Conservation (phyloP, 139 green algal genomes). For the Auxenochlorella pyrenoidosa region DNA sequence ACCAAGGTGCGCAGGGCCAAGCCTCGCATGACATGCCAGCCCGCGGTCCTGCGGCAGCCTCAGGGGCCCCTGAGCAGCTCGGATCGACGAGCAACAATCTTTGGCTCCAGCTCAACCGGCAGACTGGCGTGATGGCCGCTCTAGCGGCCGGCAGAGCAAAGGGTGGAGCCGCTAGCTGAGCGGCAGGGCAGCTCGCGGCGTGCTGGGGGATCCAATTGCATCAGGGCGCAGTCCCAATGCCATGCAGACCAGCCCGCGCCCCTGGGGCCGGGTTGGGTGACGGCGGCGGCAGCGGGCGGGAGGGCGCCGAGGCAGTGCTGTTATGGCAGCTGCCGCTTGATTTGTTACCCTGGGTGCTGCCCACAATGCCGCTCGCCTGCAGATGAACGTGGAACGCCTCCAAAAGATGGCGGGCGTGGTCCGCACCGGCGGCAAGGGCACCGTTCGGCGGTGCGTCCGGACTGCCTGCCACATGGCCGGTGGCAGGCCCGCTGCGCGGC, state of each 20-base stretch:
- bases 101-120: neutral
- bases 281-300: no score
- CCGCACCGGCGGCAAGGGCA: constrained; percentile 96
- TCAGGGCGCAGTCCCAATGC: neutral
- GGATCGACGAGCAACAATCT: neutral
- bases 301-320: no score
- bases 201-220: neutral
- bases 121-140: neutral
- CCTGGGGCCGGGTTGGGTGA: no score
- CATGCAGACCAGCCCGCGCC: no score
- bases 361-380: neutral
- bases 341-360: no score
- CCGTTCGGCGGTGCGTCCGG: constrained; percentile 76
- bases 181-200: neutral
- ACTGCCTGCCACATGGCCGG: neutral
- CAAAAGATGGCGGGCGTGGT: constrained; percentile 93
- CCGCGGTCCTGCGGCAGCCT: neutral
- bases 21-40: neutral
- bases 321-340: no score
- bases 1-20: constrained; percentile 1
- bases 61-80: neutral
- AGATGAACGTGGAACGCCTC: constrained; percentile 96
- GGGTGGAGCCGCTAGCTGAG: no score
- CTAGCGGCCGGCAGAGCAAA: no score
- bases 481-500: neutral